Base-by-base conservation (phyloP, 2,329 filamentous ascomycete species). In the Alternaria angustiovoidea region DNA sequence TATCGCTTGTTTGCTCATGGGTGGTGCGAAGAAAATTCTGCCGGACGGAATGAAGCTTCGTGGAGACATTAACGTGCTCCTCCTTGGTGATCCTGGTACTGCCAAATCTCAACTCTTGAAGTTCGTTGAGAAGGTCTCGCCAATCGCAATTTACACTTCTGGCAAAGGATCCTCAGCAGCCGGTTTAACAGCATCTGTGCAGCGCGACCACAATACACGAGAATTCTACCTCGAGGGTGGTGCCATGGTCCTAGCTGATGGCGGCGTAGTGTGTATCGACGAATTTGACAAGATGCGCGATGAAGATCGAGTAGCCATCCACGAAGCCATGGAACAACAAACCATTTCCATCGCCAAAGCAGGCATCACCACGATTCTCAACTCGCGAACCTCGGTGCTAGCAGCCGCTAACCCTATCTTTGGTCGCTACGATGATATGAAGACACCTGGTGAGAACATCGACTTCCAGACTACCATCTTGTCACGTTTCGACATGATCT, bases 241-340 rank as follows among this genome's bases (percentile, higher is more conserved):
- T 80, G 95, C 95, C 32, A 98, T 99, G 95, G 95, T 99, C 4
- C 87, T 99, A 18, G 95, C 95, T 4, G 95, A 99, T 68, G 94
- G 94, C 2, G 95, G 95, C 71, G 94, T 98, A 1, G 95, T 98
- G 9, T 98, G 95, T 79, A 99, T 99, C 70, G 95, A 99, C 75
- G 95, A 99, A 81, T 99, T 99, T 75, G 95, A 99, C 83, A 99
- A 99, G 84, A 99, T 99, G 95, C 87, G 95, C 64, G 95, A 99
- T 76, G 95, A 99, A 79, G 95, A 99, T 72, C 88, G 95, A 70
- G 95, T 98, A 7, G 95, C 95, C 2, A 99, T 99, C 68, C 95
- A 99, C 84, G 95, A 99, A 86, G 95, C 95, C 59, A 99, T 99
- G 95, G 95, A 99, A 78, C 95, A 99, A 81, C 95, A 99, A 80